phyloP scores from a whole-genome alignment of 208 protist species.

The Trypanosoma conorhini region DNA sequence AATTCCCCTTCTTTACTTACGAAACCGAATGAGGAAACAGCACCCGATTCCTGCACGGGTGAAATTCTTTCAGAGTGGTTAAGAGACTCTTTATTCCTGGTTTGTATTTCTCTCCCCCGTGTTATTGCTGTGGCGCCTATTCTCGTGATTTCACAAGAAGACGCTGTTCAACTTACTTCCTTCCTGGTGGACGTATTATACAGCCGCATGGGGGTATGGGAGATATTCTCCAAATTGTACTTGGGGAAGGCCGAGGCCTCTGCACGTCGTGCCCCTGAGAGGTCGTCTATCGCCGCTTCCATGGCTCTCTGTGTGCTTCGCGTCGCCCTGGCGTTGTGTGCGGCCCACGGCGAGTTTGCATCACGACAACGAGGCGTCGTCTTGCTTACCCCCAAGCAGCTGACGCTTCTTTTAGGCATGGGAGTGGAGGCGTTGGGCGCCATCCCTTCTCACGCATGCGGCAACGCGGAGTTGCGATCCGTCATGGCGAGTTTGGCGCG shows the following conservation, averaged over 20 bases:
- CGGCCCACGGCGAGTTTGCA: neutral
- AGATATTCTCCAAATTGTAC: constrained; percentile 23
- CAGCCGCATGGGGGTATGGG: constrained; percentile 17
- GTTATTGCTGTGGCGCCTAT: constrained; percentile 20
- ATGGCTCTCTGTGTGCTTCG: constrained; percentile 20
- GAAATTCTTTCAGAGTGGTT: constrained; percentile 12
- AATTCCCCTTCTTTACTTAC: neutral
- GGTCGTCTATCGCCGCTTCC: neutral
- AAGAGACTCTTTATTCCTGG: constrained; percentile 23
- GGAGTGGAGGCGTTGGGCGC: constrained; percentile 6
- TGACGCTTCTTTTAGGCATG: constrained; percentile 34
- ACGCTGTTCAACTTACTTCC: constrained; percentile 15
- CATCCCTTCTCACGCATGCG: constrained; percentile 1
- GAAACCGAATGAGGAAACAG: neutral
- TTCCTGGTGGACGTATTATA: constrained; percentile 22
- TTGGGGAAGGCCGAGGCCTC: neutral
- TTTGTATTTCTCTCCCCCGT: constrained; percentile 17
- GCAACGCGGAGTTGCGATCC: neutral
- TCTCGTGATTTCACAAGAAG: constrained; percentile 15
- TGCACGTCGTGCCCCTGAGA: constrained; percentile 4
- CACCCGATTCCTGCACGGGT: neutral
- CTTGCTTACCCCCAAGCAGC: constrained; percentile 19
- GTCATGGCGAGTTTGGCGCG: neutral
- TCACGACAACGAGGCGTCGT: neutral
- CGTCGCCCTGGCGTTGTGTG: constrained; percentile 8